These are phyloP conservation scores for Kalmusia sp. DNA, from an alignment of 2,329 filamentous ascomycete genomes.

Conservation along the genomic window DNA sequence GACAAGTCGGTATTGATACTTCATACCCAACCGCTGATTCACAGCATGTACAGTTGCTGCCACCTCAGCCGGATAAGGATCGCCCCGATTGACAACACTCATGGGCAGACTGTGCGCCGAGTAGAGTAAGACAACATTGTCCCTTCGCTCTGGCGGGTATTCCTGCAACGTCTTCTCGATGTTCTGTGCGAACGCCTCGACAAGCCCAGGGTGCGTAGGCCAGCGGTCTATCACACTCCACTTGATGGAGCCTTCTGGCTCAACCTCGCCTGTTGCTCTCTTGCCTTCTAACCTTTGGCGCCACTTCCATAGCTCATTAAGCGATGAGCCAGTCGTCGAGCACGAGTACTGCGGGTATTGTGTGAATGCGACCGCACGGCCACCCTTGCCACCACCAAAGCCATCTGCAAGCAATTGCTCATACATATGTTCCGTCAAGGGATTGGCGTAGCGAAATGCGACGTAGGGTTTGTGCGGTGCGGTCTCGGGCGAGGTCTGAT, in stretches of 20 bases:
- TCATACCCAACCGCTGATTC: constrained; percentile 88
- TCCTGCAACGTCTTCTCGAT: constrained; percentile 84
- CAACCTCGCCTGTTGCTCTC: constrained; percentile 59
- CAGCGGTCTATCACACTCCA: constrained; percentile 99
- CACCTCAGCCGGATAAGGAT: constrained; percentile 94
- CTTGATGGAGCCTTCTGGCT: constrained; percentile 73
- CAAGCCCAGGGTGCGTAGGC: constrained; percentile 88
- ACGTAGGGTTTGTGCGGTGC: constrained; percentile 98
- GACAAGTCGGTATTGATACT: constrained; percentile 89
- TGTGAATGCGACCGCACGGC: constrained; percentile 93
- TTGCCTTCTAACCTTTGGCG: constrained; percentile 85
- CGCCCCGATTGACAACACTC: constrained; percentile 95
- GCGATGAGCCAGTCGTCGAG: constrained; percentile 92
- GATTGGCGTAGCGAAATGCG: constrained; percentile 93
- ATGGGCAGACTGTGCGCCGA: constrained; percentile 96
- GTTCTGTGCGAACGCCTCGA: constrained; percentile 91
- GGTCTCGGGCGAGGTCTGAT: constrained; percentile 88
- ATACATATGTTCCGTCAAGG: constrained; percentile 95
- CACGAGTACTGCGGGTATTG: constrained; percentile 99
- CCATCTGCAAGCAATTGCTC: constrained; percentile 81
- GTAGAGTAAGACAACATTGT: constrained; percentile 86
- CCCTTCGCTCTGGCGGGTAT: constrained; percentile 81
- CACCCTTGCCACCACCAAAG: constrained; percentile 88
- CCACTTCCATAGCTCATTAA: constrained; percentile 99
- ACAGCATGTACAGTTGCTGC: constrained; percentile 95